Conservation (phyloP, 306 rosid species). For the Carpinus fangiana region DNA sequence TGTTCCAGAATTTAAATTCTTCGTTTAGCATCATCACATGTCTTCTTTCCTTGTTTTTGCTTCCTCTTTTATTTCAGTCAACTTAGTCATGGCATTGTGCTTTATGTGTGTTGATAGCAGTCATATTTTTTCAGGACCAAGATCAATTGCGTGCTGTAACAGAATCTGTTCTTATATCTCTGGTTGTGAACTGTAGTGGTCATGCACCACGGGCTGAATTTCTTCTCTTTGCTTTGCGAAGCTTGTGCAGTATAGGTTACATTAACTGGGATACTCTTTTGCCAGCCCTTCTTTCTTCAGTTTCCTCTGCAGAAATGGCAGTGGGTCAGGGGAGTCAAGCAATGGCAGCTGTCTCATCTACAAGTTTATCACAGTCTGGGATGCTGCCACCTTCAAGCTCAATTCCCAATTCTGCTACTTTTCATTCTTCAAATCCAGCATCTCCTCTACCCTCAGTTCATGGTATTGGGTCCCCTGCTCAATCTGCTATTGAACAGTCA, state of each 20-base stretch:
- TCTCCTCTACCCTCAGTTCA: conserved; percentile 84
- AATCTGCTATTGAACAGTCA: conserved; percentile 61
- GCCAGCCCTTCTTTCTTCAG: conserved; percentile 83
- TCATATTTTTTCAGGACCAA: conserved; percentile 64
- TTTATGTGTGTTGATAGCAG: conserved; percentile 18
- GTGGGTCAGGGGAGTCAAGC: conserved; percentile 72
- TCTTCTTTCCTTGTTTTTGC: conserved; percentile 3
- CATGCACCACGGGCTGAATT: conserved; percentile 92
- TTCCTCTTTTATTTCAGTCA: conserved; percentile 17
- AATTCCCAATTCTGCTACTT: conserved; percentile 56
- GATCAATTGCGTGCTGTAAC: conserved; percentile 85
- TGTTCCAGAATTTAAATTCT: conserved; percentile 37
- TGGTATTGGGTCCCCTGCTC: conserved; percentile 88
- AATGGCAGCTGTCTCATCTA: conserved; percentile 56
- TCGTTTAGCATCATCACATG: not conserved
- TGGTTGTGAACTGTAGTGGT: conserved; percentile 83
- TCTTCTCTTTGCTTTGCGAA: conserved; percentile 79
- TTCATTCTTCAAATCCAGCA: conserved; percentile 88
- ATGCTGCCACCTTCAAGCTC: conserved; percentile 61
- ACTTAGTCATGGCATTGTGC: conserved; percentile 1
- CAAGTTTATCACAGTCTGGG: conserved; percentile 69
- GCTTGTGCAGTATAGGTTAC: conserved; percentile 71
- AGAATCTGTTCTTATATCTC: conserved; percentile 73
- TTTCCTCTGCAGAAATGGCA: conserved; percentile 67
- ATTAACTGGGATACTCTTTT: conserved; percentile 89